These are phyloP conservation scores for Stachybotrys echinatus DNA, from an alignment of 2,329 filamentous ascomycete genomes.

Conservation along the genomic window DNA sequence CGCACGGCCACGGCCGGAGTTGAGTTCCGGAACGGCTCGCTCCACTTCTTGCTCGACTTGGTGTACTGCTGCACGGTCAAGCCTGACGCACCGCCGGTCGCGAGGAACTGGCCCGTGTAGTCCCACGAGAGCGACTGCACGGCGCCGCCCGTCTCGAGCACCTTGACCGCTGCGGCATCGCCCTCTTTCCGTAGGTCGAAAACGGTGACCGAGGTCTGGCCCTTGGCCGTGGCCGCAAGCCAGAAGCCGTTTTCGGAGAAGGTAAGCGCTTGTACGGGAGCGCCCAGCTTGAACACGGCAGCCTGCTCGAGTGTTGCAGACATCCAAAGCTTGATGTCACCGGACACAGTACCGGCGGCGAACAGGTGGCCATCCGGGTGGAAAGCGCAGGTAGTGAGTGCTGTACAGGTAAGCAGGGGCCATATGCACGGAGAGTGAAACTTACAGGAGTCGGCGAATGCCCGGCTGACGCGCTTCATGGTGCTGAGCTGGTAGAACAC, in stretches of 20 bases:
- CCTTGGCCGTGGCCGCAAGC: slow-evolving; percentile 78
- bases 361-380: slow-evolving; percentile 96
- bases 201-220: slow-evolving; percentile 72
- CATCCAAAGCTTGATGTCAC: slow-evolving; percentile 85
- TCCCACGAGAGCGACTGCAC: slow-evolving; percentile 81
- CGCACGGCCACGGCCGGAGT: slow-evolving; percentile 66
- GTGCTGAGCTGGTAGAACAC: slow-evolving; percentile 76
- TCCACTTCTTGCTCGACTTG: slow-evolving; percentile 85
- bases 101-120: slow-evolving; percentile 89
- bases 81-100: slow-evolving; percentile 72
- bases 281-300: slow-evolving; percentile 64
- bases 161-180: slow-evolving; percentile 73
- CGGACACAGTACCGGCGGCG: slow-evolving; percentile 73
- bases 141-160: slow-evolving; percentile 77
- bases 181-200: slow-evolving; percentile 93
- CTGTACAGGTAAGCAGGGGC: slow-evolving; percentile 34
- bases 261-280: slow-evolving; percentile 67
- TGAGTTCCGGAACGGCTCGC: slow-evolving; percentile 73
- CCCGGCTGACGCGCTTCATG: slow-evolving; percentile 66
- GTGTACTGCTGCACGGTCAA: slow-evolving; percentile 85
- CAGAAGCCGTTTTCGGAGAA: slow-evolving; percentile 98
- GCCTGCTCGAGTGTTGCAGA: slow-evolving; percentile 73
- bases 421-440: slow-evolving; percentile 10
- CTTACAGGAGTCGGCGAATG: slow-evolving; percentile 76
- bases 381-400: slow-evolving; percentile 74